A percentile compares a stretch with the other conserved stretches of the same genome.
phyloP scores from a whole-genome alignment of 208 protist species.

The Trichomonas tenax region DNA sequence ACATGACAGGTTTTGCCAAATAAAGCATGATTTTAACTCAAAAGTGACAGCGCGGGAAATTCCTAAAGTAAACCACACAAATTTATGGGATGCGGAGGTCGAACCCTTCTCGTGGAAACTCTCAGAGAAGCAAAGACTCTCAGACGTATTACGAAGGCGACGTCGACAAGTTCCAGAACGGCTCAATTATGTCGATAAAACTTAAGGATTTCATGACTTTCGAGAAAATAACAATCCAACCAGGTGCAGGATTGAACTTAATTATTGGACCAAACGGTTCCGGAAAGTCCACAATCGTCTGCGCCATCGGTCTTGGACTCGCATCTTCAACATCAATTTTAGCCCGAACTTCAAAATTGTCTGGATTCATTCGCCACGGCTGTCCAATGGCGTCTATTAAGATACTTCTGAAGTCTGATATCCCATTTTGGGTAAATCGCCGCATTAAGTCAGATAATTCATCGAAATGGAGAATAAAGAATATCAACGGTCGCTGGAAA shows the following conservation, averaged over 20 bases:
- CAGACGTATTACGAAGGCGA: neutral
- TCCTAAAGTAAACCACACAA: too few relatives aligned
- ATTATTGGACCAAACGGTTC: constrained; percentile 57
- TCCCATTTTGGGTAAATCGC: neutral
- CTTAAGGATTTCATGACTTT: constrained; percentile 46
- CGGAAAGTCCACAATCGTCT: constrained; percentile 53
- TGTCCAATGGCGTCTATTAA: neutral
- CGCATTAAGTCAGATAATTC: neutral
- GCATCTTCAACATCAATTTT: constrained; percentile 34
- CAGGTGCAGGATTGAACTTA: constrained; percentile 54
- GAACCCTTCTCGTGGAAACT: neutral
- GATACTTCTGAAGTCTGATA: neutral
- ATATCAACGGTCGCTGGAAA: neutral
- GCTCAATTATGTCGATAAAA: neutral
- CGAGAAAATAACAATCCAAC: constrained; percentile 41
- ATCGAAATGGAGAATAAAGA: neutral
- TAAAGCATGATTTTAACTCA: too few relatives aligned
- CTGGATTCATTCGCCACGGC: neutral
- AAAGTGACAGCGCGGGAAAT: too few relatives aligned
- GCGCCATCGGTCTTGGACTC: constrained; percentile 52
- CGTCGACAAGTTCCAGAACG: neutral
- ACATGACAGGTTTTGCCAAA: too few relatives aligned
- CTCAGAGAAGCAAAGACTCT: neutral
- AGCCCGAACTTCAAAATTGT: neutral
- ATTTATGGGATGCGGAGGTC: neutral